phyloP scores from a whole-genome alignment of 2,329 filamentous ascomycete genomes.

The Xylariales sp. region DNA sequence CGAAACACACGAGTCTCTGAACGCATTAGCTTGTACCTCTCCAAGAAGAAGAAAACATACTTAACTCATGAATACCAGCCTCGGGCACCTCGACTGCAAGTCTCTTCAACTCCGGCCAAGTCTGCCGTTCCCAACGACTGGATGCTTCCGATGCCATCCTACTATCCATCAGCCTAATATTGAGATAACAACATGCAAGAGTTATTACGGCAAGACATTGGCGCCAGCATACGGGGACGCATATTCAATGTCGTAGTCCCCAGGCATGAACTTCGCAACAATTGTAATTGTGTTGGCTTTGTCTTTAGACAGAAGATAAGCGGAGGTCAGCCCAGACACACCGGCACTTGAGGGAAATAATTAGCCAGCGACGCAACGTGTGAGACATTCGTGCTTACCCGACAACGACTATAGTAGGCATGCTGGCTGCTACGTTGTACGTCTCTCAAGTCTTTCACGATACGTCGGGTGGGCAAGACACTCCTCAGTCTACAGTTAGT shows the following conservation, averaged over 20 bases:
- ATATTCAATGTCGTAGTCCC: slow-evolving; percentile 89
- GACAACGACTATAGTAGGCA: slow-evolving; percentile 13
- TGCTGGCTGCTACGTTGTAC: too few relatives aligned
- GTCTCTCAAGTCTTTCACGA: too few relatives aligned
- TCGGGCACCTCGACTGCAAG: slow-evolving; percentile 28
- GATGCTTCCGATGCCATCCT: slow-evolving; percentile 24
- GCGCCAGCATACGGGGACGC: slow-evolving; percentile 49
- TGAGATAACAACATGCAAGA: too few relatives aligned
- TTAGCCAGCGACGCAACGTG: background rate
- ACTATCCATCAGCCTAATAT: background rate
- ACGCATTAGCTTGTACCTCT: background rate
- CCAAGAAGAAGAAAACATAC: slow-evolving; percentile 16
- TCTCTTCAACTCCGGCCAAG: slow-evolving; percentile 25
- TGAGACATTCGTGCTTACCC: slow-evolving; percentile 6
- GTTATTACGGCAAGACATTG: slow-evolving; percentile 26
- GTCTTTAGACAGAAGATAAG: slow-evolving; percentile 28
- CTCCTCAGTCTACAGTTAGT: too few relatives aligned
- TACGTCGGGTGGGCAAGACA: too few relatives aligned
- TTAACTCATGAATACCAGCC: slow-evolving; percentile 28
- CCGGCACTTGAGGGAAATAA: slow-evolving; percentile 24
- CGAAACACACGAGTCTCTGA: slow-evolving; percentile 45
- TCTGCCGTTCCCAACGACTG: slow-evolving; percentile 25
- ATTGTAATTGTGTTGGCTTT: slow-evolving; percentile 53
- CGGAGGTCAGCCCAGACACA: slow-evolving; percentile 28
- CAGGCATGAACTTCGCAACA: slow-evolving; percentile 85